Conservation (phyloP, 495 filamentous ascomycete species). For the Tuber calosporum region DNA sequence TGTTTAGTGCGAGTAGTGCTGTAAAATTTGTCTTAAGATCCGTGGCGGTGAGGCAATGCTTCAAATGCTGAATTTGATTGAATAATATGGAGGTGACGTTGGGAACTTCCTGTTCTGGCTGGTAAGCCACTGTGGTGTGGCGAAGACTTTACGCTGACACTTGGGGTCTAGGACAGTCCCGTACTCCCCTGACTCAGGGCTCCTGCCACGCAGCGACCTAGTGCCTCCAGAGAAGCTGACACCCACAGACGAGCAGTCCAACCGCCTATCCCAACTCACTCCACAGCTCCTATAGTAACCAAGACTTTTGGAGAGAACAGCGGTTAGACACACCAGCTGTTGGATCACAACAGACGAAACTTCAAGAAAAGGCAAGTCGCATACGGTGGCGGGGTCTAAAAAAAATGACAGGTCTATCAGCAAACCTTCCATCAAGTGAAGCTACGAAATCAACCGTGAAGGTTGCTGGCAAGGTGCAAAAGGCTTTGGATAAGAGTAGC, state of each 20-base stretch:
- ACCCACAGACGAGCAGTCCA: not conserved
- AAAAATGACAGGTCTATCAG: constrained; percentile 31
- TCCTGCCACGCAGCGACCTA: not conserved
- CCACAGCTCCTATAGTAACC: not conserved
- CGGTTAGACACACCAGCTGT: not conserved
- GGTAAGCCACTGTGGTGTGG: too few species aligned
- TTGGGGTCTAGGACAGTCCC: too few species aligned
- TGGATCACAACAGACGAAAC: not conserved
- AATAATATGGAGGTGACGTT: not conserved
- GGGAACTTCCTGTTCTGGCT: constrained; percentile 25
- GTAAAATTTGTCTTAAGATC: constrained; percentile 43
- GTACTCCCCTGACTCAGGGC: not conserved
- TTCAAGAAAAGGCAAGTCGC: not conserved
- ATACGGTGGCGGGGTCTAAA: constrained; percentile 2
- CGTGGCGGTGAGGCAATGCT: not conserved
- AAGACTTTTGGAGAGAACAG: not conserved
- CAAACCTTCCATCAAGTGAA: constrained; percentile 32
- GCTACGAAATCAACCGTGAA: constrained; percentile 36
- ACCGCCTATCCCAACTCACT: not conserved
- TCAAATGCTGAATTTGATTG: not conserved
- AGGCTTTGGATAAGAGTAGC: not conserved
- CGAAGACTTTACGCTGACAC: too few species aligned
- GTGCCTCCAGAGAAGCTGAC: too few species aligned
- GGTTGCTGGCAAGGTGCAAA: constrained; percentile 15
- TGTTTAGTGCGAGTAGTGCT: constrained; percentile 54